These are phyloP conservation scores for Calycina herbarum DNA, from an alignment of 2,329 filamentous ascomycete genomes.

Conservation along the genomic window DNA sequence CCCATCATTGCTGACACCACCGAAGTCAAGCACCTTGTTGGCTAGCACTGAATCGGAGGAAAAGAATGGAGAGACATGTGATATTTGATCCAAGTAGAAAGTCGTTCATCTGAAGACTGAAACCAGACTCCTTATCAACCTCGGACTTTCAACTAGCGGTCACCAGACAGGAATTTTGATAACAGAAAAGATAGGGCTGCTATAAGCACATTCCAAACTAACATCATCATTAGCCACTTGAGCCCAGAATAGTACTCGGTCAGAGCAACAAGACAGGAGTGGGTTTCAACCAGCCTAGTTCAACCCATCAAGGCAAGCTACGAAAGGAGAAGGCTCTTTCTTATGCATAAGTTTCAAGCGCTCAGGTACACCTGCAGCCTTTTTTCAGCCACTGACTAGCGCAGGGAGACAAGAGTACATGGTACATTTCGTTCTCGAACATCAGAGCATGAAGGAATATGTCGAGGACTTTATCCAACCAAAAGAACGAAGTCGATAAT, in stretches of 20 bases:
- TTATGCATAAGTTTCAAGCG: background rate
- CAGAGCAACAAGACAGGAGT: background rate
- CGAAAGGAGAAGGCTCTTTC: background rate
- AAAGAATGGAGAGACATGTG: too few relatives aligned
- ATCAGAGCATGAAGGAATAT: background rate
- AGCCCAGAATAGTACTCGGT: slow-evolving; percentile 6
- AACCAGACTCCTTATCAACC: too few relatives aligned
- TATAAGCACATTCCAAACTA: too few relatives aligned
- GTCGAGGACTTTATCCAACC: background rate
- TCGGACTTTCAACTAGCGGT: too few relatives aligned
- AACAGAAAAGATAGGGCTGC: too few relatives aligned
- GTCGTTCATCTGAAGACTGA: too few relatives aligned
- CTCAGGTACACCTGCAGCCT: slow-evolving; percentile 13
- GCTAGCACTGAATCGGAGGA: too few relatives aligned
- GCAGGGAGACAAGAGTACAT: background rate
- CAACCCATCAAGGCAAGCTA: slow-evolving; percentile 7
- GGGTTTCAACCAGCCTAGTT: slow-evolving; percentile 11
- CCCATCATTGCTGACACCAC: too few relatives aligned
- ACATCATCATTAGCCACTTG: background rate
- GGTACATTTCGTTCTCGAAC: background rate
- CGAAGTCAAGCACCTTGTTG: too few relatives aligned
- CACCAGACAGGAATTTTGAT: too few relatives aligned
- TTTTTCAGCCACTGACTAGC: background rate
- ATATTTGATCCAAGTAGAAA: too few relatives aligned
- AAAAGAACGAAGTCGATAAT: slow-evolving; percentile 4